phyloP scores from a whole-genome alignment of 1,284 basidiomycete species.

The Leccinum pallidistipes region DNA sequence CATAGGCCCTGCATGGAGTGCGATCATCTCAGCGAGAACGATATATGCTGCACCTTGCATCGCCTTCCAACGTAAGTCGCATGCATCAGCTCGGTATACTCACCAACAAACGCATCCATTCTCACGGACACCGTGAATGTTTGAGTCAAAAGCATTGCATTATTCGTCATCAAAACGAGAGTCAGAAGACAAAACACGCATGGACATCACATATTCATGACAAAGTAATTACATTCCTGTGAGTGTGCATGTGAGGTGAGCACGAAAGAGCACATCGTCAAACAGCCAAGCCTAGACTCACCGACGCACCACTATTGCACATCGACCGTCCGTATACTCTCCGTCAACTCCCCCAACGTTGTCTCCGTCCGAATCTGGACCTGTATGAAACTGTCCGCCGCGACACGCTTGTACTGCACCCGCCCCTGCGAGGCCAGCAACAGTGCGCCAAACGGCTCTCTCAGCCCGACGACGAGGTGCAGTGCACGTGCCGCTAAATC shows the following conservation, averaged over 20 bases:
- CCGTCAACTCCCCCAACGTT: not conserved
- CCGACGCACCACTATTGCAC: not conserved
- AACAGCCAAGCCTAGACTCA: not conserved
- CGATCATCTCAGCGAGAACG: no score
- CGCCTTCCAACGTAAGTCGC: no score
- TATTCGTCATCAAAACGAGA: no score
- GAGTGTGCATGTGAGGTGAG: not conserved
- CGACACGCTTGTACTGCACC: not conserved
- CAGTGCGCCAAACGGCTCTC: not conserved
- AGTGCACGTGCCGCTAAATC: not conserved
- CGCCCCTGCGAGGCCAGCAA: not conserved
- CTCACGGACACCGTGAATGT: no score
- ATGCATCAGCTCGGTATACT: no score
- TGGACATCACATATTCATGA: not conserved
- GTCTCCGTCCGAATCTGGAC: not conserved
- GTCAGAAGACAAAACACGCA: not conserved
- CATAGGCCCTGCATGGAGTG: no score
- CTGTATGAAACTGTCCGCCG: not conserved
- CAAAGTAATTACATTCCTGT: not conserved
- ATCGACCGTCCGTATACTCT: not conserved
- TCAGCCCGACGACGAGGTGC: not conserved
- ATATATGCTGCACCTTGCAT: no score
- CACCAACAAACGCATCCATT: no score
- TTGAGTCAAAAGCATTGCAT: no score
- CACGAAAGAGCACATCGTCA: not conserved